Evolutionary conservation across 148 eudicot genomes (phyloP).

Genomic region (Rhododendron vialii): DNA sequence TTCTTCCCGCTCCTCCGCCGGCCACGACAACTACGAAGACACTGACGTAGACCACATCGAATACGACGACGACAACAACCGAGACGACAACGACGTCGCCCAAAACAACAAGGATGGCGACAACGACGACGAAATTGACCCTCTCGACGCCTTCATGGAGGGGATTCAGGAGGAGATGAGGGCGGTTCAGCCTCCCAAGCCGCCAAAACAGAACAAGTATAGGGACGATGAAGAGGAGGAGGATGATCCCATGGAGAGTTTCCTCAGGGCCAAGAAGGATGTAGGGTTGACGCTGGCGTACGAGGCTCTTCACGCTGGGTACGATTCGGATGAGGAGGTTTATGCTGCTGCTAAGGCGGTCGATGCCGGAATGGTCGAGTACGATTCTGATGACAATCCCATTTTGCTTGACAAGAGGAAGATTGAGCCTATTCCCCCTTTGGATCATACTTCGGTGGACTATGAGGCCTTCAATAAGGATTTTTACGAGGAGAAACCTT

Average conservation of each 20-base stretch:
- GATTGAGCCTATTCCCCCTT: conserved; percentile 83
- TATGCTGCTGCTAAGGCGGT: conserved; percentile 99
- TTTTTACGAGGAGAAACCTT: conserved; percentile 85
- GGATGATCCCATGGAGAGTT: conserved; percentile 93
- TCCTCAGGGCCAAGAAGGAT: conserved; percentile 82
- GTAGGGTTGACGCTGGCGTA: conserved; percentile 73
- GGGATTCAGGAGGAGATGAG: conserved; percentile 88
- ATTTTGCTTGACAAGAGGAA: conserved; percentile 73
- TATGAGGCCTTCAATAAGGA: conserved; percentile 85
- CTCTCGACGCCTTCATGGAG: conserved; percentile 94
- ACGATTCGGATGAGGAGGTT: conserved; percentile 95
- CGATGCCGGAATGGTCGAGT: conserved; percentile 87
- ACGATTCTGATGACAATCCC: conserved; percentile 95
- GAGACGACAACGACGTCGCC: conserved; percentile 8
- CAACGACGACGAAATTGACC: conserved; percentile 64
- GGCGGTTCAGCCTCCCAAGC: conserved; percentile 61
- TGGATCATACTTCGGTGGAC: conserved; percentile 74
- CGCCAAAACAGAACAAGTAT: conserved; percentile 61
- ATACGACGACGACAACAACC: conserved; percentile 31
- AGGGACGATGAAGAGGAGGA: conserved; percentile 88
- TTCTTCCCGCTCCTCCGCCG: conserved; percentile 50
- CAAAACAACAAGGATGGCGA: neutral
- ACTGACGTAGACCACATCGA: conserved; percentile 89
- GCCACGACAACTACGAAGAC: conserved; percentile 85
- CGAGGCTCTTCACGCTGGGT: conserved; percentile 80